Evolutionary conservation across 257 asterid genomes (phyloP), one percentile per base, ranked within the genome.

Genomic region (Penstemon newberryi): DNA sequence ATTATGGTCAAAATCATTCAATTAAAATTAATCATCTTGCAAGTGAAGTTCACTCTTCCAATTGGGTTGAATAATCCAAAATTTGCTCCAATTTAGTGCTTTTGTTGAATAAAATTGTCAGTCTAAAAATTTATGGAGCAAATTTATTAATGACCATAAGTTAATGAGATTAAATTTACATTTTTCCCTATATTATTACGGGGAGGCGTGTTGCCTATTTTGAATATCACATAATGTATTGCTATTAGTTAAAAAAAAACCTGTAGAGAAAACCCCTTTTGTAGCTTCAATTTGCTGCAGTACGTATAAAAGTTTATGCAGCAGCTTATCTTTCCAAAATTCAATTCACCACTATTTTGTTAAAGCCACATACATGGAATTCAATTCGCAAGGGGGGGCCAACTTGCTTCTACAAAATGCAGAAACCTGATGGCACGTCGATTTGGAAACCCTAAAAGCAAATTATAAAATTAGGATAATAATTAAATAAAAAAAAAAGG

Each of bases 401-500:
- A 57, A 19, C 42, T 57, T 41, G 10, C 43, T 33, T 55, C 25
- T 44, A 40, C 9, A 56, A 57, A 68, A n/a, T 56, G 45, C 45
- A 50, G 56, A 47, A 49, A 59, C 36, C 13, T 15, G 41, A 37
- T 5, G 69, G n/a, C 38, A 50, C 7, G 39, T 13, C n/a, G 60
- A 50, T 13, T 10, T 64, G 36, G 25, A 25, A 5, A 12, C 41
- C 33, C 33, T 25, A 25, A 25, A 25, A 25, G 33, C 33, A 1
- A 25, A 25, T 25, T 25, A 15, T 15, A 15, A 15, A 15, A 15
- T 15, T 25, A 25, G 33, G 33, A 1, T 25, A 9, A 52, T 8
- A 43, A 25, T 15, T 11, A 12, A 47, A 70, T n/a, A 63, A 51
- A 15, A 15, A 15, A 0, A 59, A 70, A 67, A 63, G 40, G 49